phyloP scores from a whole-genome alignment of 352 stramenopile genomes.

The Stramenopiles sp. region DNA sequence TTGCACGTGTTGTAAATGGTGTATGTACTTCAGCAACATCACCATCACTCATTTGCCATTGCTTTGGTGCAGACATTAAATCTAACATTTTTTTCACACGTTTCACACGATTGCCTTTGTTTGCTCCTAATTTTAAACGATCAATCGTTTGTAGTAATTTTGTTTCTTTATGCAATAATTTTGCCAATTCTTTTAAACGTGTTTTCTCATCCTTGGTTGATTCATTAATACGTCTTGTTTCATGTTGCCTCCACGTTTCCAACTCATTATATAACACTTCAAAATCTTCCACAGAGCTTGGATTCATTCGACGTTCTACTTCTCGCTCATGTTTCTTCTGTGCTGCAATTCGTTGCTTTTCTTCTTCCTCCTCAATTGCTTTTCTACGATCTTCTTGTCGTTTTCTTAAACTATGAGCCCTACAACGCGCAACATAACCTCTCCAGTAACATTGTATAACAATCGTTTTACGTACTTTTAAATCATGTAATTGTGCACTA shows the following conservation, averaged over 20 bases:
- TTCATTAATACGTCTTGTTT: constrained; percentile 40
- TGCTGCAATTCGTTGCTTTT: constrained; percentile 32
- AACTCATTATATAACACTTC: constrained; percentile 78
- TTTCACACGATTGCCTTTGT: constrained; percentile 44
- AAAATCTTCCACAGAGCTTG: constrained; percentile 48
- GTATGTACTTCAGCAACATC: constrained; percentile 62
- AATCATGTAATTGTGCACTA: constrained; percentile 52
- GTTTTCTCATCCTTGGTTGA: constrained; percentile 17
- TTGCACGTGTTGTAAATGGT: constrained; percentile 46
- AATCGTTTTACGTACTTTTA: constrained; percentile 43
- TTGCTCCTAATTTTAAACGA: constrained; percentile 51
- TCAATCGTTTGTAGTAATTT: constrained; percentile 66
- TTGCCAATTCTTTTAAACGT: constrained; percentile 25
- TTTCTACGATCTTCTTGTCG: constrained; percentile 12
- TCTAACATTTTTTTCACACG: constrained; percentile 61
- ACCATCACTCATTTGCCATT: constrained; percentile 73
- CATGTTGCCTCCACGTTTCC: constrained; percentile 61
- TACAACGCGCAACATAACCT: constrained; percentile 34
- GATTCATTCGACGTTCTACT: constrained; percentile 61
- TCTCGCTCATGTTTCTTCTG: constrained; percentile 36
- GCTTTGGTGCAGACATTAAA: constrained; percentile 59
- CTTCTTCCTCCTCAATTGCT: constrained; percentile 24
- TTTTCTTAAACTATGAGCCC: constrained; percentile 13
- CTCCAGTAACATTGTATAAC: constrained; percentile 65
- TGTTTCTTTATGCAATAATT: constrained; percentile 46